Percentiles rank a stretch among this genome's conserved stretches.
Evolutionary conservation across 1,284 basidiomycete species (phyloP).

Genomic region (Tilletia indica): DNA sequence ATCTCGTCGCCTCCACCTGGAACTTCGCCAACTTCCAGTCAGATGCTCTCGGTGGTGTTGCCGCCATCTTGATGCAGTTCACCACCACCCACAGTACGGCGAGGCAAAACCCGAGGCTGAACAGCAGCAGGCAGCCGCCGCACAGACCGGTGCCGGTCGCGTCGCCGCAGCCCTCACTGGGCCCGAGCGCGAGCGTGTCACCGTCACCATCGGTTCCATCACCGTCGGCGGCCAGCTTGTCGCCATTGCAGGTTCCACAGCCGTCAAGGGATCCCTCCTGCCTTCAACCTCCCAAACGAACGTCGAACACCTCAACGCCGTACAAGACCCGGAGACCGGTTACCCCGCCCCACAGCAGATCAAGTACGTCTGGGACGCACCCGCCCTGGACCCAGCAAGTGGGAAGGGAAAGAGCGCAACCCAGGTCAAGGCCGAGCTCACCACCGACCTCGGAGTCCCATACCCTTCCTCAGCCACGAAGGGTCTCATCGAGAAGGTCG

Average conservation of each 20-base stretch:
- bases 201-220: conserved; percentile 78
- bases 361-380: conserved; percentile 75
- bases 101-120: conserved; percentile 18
- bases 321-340: conserved; percentile 70
- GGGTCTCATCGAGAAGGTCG: conserved; percentile 92
- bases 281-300: conserved; percentile 60
- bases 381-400: conserved; percentile 58
- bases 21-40: conserved; percentile 87
- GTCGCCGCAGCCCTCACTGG: conserved; percentile 19
- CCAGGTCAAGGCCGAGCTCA: conserved; percentile 34
- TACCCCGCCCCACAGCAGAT: conserved; percentile 76
- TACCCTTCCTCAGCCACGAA: conserved; percentile 55
- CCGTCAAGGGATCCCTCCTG: conserved; percentile 40
- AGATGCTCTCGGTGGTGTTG: conserved; percentile 64
- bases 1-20: conserved; percentile 88
- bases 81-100: conserved; percentile 64
- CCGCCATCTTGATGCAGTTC: conserved; percentile 89
- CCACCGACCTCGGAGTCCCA: conserved; percentile 44
- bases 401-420: conserved; percentile 31
- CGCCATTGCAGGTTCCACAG: conserved; percentile 62
- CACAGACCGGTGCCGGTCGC: neutral
- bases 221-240: conserved; percentile 75
- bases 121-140: neutral
- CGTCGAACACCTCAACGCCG: conserved; percentile 68
- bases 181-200: conserved; percentile 31